Percentiles rank a stretch among this genome's conserved stretches.
These are phyloP conservation scores for Nemania serpens DNA, from an alignment of 2,329 filamentous ascomycete species.

Conservation along the genomic window DNA sequence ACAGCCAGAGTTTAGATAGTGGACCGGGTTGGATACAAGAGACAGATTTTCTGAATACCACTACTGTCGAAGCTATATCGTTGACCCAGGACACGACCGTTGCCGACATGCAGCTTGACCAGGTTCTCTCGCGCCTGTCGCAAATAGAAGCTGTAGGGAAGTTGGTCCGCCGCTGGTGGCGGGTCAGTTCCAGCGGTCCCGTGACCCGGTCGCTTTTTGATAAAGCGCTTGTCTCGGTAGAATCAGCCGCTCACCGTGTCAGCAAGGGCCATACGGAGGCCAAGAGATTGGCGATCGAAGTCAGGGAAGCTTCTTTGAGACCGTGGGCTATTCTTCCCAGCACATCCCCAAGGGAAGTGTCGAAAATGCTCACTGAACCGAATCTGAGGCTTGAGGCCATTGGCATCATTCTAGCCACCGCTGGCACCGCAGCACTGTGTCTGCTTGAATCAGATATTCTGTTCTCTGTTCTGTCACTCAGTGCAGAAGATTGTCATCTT, in stretches of 20 bases:
- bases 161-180: not conserved
- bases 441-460: not conserved
- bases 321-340: not conserved
- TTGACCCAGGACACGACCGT: not conserved
- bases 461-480: not conserved
- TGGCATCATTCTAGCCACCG: not conserved
- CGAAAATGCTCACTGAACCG: not conserved
- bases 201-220: not conserved
- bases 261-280: not conserved
- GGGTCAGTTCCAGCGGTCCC: not conserved
- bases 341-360: not conserved
- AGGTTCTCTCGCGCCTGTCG: not conserved
- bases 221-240: not conserved
- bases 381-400: not conserved
- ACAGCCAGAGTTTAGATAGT: too few species aligned
- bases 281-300: not conserved
- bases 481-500: not conserved
- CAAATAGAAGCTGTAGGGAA: not conserved
- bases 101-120: constrained; percentile 1
- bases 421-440: not conserved
- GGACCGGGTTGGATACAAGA: too few species aligned
- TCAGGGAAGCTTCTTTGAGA: not conserved
- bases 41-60: too few species aligned
- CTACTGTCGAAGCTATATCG: too few species aligned
- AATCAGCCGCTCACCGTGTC: not conserved